Conservation (phyloP, 495 filamentous ascomycete genomes). For the Podospora comata region DNA sequence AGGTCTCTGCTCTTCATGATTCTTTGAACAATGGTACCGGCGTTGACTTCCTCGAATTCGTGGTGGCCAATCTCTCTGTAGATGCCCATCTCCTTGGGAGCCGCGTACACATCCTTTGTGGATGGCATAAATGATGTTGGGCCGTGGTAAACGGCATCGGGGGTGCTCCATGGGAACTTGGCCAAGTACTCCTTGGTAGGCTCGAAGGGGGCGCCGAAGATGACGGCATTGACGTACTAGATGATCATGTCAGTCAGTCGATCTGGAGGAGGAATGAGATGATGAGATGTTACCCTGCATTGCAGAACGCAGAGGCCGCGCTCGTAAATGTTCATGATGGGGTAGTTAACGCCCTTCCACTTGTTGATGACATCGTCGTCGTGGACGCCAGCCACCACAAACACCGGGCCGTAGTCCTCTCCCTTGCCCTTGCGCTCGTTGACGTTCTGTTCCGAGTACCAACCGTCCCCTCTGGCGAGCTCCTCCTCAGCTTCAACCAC, state of each 20-base stretch:
- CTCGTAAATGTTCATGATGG: conserved; percentile 99
- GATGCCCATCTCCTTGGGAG: conserved; percentile 73
- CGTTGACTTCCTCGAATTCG: conserved; percentile 81
- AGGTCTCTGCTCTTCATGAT: conserved; percentile 79
- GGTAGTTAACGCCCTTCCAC: conserved; percentile 96
- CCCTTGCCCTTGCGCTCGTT: conserved; percentile 61
- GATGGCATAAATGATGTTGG: conserved; percentile 87
- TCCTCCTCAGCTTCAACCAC: conserved; percentile 69
- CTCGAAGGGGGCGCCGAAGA: conserved; percentile 86
- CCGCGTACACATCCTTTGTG: conserved; percentile 80
- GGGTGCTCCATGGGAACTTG: conserved; percentile 68
- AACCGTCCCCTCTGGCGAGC: conserved; percentile 60
- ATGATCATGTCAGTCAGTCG: conserved; percentile 5
- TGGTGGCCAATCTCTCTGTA: conserved; percentile 71
- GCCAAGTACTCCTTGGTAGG: conserved; percentile 73
- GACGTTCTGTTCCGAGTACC: conserved; percentile 64
- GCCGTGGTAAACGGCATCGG: conserved; percentile 87
- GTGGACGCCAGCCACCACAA: conserved; percentile 87
- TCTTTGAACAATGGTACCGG: conserved; percentile 82
- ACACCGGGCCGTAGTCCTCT: conserved; percentile 74
- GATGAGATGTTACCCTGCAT: conserved; percentile 64
- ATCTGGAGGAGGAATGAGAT: neutral
- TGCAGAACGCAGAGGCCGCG: conserved; percentile 92
- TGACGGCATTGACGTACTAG: conserved; percentile 79
- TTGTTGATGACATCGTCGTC: conserved; percentile 90